Evolutionary conservation across 352 stramenopile species (phyloP).

Genomic region (Phytophthora foliorum): DNA sequence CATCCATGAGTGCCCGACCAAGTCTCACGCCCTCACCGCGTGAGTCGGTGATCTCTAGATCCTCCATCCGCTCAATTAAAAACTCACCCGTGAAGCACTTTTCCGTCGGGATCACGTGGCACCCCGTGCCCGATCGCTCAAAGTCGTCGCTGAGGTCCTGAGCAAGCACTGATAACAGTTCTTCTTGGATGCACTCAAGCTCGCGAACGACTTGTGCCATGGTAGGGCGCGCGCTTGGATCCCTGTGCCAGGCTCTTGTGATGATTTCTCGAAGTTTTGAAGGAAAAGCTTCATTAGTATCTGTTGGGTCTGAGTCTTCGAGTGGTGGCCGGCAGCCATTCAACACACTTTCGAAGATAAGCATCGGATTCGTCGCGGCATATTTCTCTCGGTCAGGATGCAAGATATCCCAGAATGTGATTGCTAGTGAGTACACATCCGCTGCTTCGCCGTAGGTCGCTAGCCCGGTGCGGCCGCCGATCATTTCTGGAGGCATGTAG

Average conservation of each 20-base stretch:
- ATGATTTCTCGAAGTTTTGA: conserved; percentile 68
- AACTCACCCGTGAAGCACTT: conserved; percentile 47
- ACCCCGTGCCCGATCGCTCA: conserved; percentile 25
- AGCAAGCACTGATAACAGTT: conserved; percentile 56
- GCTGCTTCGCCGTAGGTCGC: conserved; percentile 69
- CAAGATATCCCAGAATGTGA: conserved; percentile 84
- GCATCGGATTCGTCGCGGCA: conserved; percentile 46
- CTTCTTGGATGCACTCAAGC: conserved; percentile 75
- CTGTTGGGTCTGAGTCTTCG: conserved; percentile 23
- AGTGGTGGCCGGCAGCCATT: conserved; percentile 57
- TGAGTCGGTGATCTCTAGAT: conserved; percentile 35
- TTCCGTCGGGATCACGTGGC: conserved; percentile 14
- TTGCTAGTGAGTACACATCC: conserved; percentile 76
- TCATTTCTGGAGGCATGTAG: conserved; percentile 85
- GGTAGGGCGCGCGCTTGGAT: conserved; percentile 58
- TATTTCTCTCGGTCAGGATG: conserved; percentile 65
- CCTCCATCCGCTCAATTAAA: conserved; percentile 48
- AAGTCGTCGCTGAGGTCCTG: conserved; percentile 58
- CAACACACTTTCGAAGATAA: conserved; percentile 62
- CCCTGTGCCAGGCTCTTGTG: conserved; percentile 56
- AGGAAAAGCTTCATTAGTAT: conserved; percentile 33
- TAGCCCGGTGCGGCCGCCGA: conserved; percentile 53
- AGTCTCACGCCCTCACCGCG: conserved; percentile 50
- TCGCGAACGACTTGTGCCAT: conserved; percentile 52
- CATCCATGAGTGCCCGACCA: conserved; percentile 70